These are phyloP conservation scores for Hymenoscyphus repandus DNA, from an alignment of 2,329 filamentous ascomycete genomes.

Conservation along the genomic window DNA sequence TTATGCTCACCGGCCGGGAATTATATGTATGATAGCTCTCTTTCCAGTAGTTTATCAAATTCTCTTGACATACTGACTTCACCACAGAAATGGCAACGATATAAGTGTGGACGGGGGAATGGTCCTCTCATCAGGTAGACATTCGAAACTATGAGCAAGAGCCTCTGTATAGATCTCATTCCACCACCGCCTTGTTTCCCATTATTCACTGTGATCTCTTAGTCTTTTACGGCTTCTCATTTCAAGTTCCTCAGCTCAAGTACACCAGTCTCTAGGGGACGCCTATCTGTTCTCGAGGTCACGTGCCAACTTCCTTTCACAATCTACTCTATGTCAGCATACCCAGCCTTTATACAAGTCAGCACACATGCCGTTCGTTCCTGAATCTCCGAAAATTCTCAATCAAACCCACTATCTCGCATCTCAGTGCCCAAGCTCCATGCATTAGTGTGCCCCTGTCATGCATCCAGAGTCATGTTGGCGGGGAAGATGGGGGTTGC, in stretches of 20 bases:
- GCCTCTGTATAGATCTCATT: not conserved
- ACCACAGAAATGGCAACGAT: constrained; percentile 33
- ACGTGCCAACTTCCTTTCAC: not conserved
- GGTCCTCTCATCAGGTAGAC: constrained; percentile 10
- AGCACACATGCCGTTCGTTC: constrained; percentile 10
- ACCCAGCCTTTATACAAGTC: constrained; percentile 9
- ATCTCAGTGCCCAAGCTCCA: not conserved
- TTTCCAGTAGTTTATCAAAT: not conserved
- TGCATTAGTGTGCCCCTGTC: not conserved
- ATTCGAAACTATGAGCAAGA: constrained; percentile 15
- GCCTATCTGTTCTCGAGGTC: no score
- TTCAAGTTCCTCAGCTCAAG: not conserved
- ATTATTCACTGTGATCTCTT: no score
- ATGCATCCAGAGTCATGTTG: not conserved
- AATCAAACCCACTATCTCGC: not conserved
- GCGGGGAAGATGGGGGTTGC: not conserved
- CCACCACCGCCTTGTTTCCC: not conserved
- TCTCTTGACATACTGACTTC: not conserved
- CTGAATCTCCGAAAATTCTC: not conserved
- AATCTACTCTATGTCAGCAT: constrained; percentile 6
- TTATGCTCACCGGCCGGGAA: constrained; percentile 46
- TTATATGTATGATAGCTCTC: constrained; percentile 37
- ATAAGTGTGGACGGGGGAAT: constrained; percentile 32
- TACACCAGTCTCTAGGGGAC: no score
- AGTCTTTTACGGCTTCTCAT: no score